Base-by-base conservation (phyloP, 192 early-diverging fungal species). In the Chytriomyces confervae region DNA sequence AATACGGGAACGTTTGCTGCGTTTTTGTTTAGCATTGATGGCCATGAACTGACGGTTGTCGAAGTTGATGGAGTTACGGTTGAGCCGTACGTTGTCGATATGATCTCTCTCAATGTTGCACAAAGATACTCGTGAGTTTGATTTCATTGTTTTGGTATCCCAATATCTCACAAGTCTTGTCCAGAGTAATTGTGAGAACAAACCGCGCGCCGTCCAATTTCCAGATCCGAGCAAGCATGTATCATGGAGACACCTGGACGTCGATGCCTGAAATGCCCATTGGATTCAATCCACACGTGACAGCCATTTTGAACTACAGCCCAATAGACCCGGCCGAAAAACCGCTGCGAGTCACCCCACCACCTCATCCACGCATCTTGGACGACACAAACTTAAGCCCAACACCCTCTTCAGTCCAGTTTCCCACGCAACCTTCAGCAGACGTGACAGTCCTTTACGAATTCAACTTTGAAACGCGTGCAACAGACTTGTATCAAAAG, bases 1-100 rank as follows among this genome's bases (percentile, higher is more conserved):
- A 84, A 85, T 51, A 75, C 81, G 24, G 80, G 80, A 0, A 75
- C 81, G 18, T 79, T 89, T 67, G 84, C 82, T 6, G 80, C 82
- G 4, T 82, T 89, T 44, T 78, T 74, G 7, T 79, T 89, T 61
- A 76, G 60, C 1, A 86, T 89, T 48, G 83, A 82, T n/a, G 72
- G 77, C n/a, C 88, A 88, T 69, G 80, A 71, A n/a, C 27, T 89
- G 36, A 85, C 87, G 6, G 84, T 89, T n/a, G 82, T 89, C 53
- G 88, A 89, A 62, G 84, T 85, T 6, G 88, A 89, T 71, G 88
- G 88, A 13, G 76, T 83, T 9, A 7, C 63, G 5, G 79, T 83
- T 0, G 72, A 89, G 29, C 87, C 86, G 0, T 80, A 81, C 62
- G 50, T 50, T 5, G 78, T 82, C 2, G 63, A 84, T 43, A 60